phyloP scores from a whole-genome alignment of 1,139 yeast species.

The Yamadazyma sp. region DNA sequence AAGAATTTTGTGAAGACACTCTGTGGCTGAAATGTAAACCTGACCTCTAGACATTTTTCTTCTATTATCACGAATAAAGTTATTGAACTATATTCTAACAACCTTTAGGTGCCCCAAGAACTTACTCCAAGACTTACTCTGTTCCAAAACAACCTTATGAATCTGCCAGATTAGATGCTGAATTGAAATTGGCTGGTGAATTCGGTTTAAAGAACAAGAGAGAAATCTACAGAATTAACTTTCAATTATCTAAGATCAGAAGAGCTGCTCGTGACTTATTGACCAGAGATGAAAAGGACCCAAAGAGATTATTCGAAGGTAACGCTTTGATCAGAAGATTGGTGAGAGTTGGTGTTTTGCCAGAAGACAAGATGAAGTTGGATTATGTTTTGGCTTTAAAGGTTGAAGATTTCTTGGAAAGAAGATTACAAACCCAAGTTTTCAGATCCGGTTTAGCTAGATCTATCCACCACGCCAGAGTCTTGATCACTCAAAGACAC shows the following conservation, averaged over 20 bases:
- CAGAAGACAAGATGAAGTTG: slow-evolving; percentile 99
- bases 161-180: slow-evolving; percentile 99
- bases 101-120: slow-evolving; percentile 86
- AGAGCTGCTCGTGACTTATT: slow-evolving; percentile 99
- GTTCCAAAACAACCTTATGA: slow-evolving; percentile 99
- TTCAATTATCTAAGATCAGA: slow-evolving; percentile 99
- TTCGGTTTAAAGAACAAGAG: slow-evolving; percentile 99
- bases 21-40: slow-evolving; percentile 5
- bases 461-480: slow-evolving; percentile 99
- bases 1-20: slow-evolving; percentile 4
- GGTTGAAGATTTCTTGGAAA: slow-evolving; percentile 99
- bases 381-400: slow-evolving; percentile 99
- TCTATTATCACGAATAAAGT: not conserved
- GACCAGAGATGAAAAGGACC: slow-evolving; percentile 99
- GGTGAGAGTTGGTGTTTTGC: slow-evolving; percentile 97
- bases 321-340: slow-evolving; percentile 98
- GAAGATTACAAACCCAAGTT: slow-evolving; percentile 99
- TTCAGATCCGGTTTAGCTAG: slow-evolving; percentile 99
- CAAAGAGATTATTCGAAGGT: slow-evolving; percentile 99
- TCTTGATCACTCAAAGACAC: slow-evolving; percentile 97
- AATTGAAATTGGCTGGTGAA: slow-evolving; percentile 99
- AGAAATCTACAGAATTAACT: slow-evolving; percentile 98
- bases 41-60: slow-evolving; percentile 3
- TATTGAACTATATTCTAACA: slow-evolving; percentile 13
- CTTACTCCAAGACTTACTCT: slow-evolving; percentile 98